Base-by-base conservation (phyloP, 768 basidiomycete genomes). In the Rhizopogon roseolus region DNA sequence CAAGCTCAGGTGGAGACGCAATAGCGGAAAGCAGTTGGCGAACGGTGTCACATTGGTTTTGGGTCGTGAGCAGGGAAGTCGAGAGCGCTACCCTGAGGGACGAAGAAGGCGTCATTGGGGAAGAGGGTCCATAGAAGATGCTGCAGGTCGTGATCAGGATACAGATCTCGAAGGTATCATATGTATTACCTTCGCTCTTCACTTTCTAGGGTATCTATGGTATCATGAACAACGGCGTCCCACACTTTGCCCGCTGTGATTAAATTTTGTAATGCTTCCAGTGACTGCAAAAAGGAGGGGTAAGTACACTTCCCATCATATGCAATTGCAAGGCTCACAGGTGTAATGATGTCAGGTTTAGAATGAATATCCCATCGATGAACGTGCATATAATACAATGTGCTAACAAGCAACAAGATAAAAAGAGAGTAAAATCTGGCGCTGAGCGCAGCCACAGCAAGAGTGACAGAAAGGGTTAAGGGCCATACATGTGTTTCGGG, bases 11-110 rank as follows among this genome's bases (percentile, higher is more conserved):
- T 6, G 87, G 85, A 6, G 80, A 81, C 0, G 90, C 86, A 43
- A 93, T 79, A 13, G 90, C 90, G 6, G 85, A 78, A 45, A 93
- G 78, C 3, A 92, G 79, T 48, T 85, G 84, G 32, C 91, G 86
- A 58, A 93, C 81, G 54, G 87, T 88, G 63, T 92, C 90, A 62
- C 85, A 88, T 68, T 93, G 90, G 0, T 77, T 82, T 62, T 90
- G 86, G 0, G 88, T 90, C 11, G 83, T 86, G 63, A 85, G 77
- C 13, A 92, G 76, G 16, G 88, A 82, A 2, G 88, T 84, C 50
- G 86, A 82, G 2, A 93, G 77, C 8, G 89, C 79, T 14, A 88
- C 73, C 48, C 87, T 85, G 56, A 91, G 76, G 45, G 69, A 50
- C 17, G 69, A 64, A 19, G 64, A 62, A 1, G 62, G 51, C 10